Base-by-base conservation (phyloP, 2,329 filamentous ascomycete species). In the Trichoderma atroviride region DNA sequence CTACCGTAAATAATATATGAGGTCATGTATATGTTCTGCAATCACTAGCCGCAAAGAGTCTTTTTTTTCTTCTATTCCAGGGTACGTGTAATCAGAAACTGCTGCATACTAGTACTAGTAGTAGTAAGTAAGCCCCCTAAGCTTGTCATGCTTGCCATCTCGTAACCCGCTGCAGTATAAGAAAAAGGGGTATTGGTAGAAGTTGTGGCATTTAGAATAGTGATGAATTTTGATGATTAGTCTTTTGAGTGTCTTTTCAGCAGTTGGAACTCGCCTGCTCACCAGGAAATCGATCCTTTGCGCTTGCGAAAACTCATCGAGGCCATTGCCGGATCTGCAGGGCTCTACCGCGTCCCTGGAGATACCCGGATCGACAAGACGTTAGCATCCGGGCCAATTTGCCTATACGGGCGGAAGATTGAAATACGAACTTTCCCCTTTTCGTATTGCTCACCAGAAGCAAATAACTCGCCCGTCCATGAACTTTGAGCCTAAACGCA, bases 291-390 rank as follows among this genome's bases (percentile, higher is more conserved):
- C 24, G 11, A 52, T 61, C 22, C n/a, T 47, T 27, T n/a, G 37
- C 58, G 58, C 58, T 50, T 61, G 29, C 7, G 5, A 27, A 6
- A 40, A 22, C 6, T 52, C 27, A 40, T 64, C 16, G 5, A 53
- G 24, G n/a, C 47, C 47, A 40, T 19, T 55, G 61, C 61, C 61
- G 47, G 61, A 64, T 64, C 61, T 50, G 37, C 61, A 55, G 9
- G 16, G 53, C 40, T 19, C n/a, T 31, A 14, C 61, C 33, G 22
- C 61, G 27, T 14, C 52, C 60, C 53, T 40, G 31, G 31, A 33
- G 11, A 43, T 60, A 27, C 16, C 57, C 58, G 27, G n/a, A 50
- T 24, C 13, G 58, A 27, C 58, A 31, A 40, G 4, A n/a, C 16
- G 31, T 31, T 22, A 40, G 33, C 50, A 40, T 63, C 31, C 61